phyloP scores from a whole-genome alignment of 2,329 filamentous ascomycete species.

The Penicillium sp. region DNA sequence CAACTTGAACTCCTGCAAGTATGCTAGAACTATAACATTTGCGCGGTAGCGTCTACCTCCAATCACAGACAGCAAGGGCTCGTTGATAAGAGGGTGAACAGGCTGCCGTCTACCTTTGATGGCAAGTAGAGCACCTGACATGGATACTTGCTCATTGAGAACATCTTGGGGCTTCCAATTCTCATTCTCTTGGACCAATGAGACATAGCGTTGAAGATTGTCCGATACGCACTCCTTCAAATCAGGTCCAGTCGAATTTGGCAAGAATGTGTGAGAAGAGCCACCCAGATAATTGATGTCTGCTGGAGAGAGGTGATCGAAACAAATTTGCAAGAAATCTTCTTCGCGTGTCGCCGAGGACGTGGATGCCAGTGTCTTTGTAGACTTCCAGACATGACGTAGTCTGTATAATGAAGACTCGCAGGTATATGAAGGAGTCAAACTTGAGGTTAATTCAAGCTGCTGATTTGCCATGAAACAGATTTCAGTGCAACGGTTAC shows the following conservation, averaged over 20 bases:
- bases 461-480: constrained; percentile 54
- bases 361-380: constrained; percentile 4
- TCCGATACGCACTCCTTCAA: constrained; percentile 11
- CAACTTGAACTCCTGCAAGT: constrained; percentile 35
- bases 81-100: constrained; percentile 37
- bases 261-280: constrained; percentile 21
- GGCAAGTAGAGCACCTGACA: constrained; percentile 22
- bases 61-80: constrained; percentile 30
- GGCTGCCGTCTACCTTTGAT: constrained; percentile 27
- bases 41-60: constrained; percentile 17
- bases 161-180: constrained; percentile 25
- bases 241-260: constrained; percentile 8
- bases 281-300: too few relatives aligned
- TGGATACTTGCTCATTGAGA: constrained; percentile 16
- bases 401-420: constrained; percentile 38
- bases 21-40: constrained; percentile 25
- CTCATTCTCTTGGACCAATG: constrained; percentile 27
- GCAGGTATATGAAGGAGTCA: constrained; percentile 32
- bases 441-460: constrained; percentile 8
- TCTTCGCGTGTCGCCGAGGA: constrained; percentile 7
- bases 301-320: constrained; percentile 36
- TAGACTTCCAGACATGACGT: constrained; percentile 28
- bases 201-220: constrained; percentile 27
- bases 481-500: constrained; percentile 89
- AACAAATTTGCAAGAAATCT: constrained; percentile 24